Evolutionary conservation across 805 yeast species (phyloP), one percentile per base, ranked within the genome.

Genomic region (Candida tibetensis): DNA sequence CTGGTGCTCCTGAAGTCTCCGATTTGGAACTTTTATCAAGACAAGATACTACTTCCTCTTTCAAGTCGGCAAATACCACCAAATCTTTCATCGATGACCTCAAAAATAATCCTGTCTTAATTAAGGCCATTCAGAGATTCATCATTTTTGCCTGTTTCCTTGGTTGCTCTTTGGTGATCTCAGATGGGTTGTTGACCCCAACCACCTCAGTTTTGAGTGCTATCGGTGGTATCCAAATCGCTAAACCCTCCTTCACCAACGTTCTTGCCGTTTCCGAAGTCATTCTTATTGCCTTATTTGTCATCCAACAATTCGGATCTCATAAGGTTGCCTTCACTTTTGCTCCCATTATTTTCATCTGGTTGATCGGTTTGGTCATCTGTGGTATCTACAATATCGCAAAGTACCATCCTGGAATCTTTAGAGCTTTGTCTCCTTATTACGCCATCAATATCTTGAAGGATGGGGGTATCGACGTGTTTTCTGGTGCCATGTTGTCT

Each of bases 111-210:
- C 60, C 66, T 4, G 44, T 44, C 1, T 46, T 69, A 34, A 52
- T 56, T 22, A 54, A 52, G 40, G 39, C 51, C 27, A 52, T 69
- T 23, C 61, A 69, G 8, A 53, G 43, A 27, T 49, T 62, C 38
- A 68, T 65, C 23, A 44, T 71, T 35, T 53, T 53, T 21, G 47
- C 64, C 2, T 66, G 81, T 42, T 75, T 78, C 41, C 39, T 77
- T 19, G 83, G 83, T 2, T 76, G 82, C 46, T 62, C 80, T 1
- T 60, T 79, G 47, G 79, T 79, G 14, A 57, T 79, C 27, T 74
- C 81, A 6, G 83, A 79, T 55, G 83, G 83, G 4, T 58, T 79
- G 37, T 62, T 79, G 42, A 79, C 84, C 2, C 85, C 85, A 17
- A 78, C 83, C 2, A 77, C 82, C 9, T 77, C 83, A 1, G 80